A percentile compares a stretch with the other conserved stretches of the same genome.
These are phyloP conservation scores for Acrodontium crateriforme DNA, from an alignment of 2,329 filamentous ascomycete genomes.

Conservation along the genomic window DNA sequence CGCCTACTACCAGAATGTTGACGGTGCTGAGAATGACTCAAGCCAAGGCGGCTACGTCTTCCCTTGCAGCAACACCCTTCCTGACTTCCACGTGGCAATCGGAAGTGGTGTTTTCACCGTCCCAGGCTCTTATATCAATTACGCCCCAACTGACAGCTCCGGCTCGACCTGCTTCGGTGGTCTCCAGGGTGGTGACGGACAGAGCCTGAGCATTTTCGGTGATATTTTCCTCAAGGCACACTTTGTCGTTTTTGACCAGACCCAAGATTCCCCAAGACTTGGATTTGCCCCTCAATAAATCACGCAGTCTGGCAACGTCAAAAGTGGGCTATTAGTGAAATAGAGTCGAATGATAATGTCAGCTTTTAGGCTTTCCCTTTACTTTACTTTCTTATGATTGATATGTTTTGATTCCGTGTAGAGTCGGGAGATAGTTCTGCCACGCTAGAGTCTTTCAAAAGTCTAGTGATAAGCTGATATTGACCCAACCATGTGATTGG, in stretches of 20 bases:
- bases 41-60: slow-evolving; percentile 42
- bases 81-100: slow-evolving; percentile 41
- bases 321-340: too few species aligned
- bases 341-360: too few species aligned
- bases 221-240: slow-evolving; percentile 60
- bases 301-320: too few species aligned
- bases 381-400: too few species aligned
- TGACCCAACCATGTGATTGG: too few species aligned
- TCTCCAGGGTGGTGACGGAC: slow-evolving; percentile 47
- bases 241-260: slow-evolving; percentile 57
- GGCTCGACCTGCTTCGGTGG: slow-evolving; percentile 54
- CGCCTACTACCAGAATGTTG: slow-evolving; percentile 47
- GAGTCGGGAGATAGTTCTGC: too few species aligned
- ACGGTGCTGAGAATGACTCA: slow-evolving; percentile 35
- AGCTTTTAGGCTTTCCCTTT: too few species aligned
- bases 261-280: slow-evolving; percentile 24
- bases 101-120: slow-evolving; percentile 36
- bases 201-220: slow-evolving; percentile 56
- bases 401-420: too few species aligned
- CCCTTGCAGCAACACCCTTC: slow-evolving; percentile 36
- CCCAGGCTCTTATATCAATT: slow-evolving; percentile 43
- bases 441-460: too few species aligned
- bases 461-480: too few species aligned
- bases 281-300: slow-evolving; percentile 32
- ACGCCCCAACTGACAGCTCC: slow-evolving; percentile 26